Evolutionary conservation across 768 basidiomycete species (phyloP).

Genomic region (Udeniomyces megalosporus): DNA sequence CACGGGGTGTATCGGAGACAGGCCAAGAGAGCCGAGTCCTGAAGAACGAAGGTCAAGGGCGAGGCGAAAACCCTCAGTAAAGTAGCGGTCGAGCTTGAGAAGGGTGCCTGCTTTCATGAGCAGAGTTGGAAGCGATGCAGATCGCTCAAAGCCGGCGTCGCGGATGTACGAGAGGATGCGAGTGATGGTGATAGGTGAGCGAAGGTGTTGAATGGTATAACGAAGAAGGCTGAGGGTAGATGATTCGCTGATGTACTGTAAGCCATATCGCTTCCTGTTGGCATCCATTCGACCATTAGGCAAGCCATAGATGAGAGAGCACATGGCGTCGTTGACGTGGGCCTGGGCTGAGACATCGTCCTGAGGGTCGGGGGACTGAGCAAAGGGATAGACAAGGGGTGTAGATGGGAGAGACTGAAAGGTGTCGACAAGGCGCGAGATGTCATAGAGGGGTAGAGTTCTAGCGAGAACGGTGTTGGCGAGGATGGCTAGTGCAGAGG

Average conservation of each 20-base stretch:
- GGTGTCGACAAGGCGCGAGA: slow-evolving; percentile 20
- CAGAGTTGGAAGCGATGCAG: not conserved
- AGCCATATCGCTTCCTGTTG: slow-evolving; percentile 1
- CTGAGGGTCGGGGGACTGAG: slow-evolving; percentile 8
- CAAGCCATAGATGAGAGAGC: slow-evolving; percentile 21
- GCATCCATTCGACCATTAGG: not conserved
- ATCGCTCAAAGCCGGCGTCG: not conserved
- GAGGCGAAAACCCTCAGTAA: not conserved
- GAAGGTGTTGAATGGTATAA: not conserved
- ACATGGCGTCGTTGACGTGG: slow-evolving; percentile 26
- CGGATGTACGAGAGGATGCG: not conserved
- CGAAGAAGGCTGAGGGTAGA: slow-evolving; percentile 1
- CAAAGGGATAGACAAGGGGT: slow-evolving; percentile 24
- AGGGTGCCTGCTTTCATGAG: not conserved
- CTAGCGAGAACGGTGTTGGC: slow-evolving; percentile 26
- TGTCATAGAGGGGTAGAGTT: slow-evolving; percentile 24
- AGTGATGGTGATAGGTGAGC: not conserved
- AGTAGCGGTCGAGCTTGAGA: not conserved
- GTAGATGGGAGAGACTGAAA: slow-evolving; percentile 18
- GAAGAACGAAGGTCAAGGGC: not conserved
- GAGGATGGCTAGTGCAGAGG: slow-evolving; percentile 26
- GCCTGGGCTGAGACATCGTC: slow-evolving; percentile 22
- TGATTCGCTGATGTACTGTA: not conserved
- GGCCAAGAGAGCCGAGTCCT: no score
- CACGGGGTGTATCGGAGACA: no score